These are phyloP conservation scores for Thermoascus crustaceus DNA, from an alignment of 2,329 filamentous ascomycete species.

Conservation along the genomic window DNA sequence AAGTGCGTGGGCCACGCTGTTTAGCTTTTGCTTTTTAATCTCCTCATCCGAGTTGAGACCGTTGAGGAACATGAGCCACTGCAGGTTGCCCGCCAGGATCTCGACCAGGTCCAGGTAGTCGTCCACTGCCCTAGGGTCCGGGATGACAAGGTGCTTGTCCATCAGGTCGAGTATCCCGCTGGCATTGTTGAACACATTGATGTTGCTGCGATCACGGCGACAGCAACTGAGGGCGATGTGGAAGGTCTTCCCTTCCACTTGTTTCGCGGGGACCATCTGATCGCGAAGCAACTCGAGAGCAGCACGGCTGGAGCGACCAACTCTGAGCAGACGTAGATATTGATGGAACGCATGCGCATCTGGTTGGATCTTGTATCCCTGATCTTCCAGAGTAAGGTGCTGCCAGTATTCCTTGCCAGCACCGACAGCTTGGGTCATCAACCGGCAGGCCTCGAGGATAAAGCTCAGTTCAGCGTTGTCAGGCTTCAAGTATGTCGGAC, in stretches of 20 bases:
- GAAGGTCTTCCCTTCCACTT: conserved; percentile 50
- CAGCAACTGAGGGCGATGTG: conserved; percentile 67
- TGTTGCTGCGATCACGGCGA: conserved; percentile 67
- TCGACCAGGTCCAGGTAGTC: conserved; percentile 23
- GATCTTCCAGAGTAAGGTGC: conserved; percentile 48
- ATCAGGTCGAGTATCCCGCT: conserved; percentile 59
- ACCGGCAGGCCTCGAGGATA: conserved; percentile 54
- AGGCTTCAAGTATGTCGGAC: conserved; percentile 35
- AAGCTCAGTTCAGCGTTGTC: conserved; percentile 58
- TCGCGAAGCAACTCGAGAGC: conserved; percentile 51
- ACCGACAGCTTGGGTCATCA: conserved; percentile 51
- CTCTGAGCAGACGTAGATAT: conserved; percentile 59
- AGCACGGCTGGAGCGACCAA: conserved; percentile 57
- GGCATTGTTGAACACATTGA: conserved; percentile 58
- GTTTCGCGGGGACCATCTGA: conserved; percentile 40
- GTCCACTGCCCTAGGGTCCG: conserved; percentile 22
- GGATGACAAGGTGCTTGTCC: conserved; percentile 26
- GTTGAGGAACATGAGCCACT: conserved; percentile 20
- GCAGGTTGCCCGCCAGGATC: conserved; percentile 18
- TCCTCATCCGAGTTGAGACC: conserved; percentile 16
- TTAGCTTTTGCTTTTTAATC: conserved; percentile 10
- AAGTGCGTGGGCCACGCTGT: conserved; percentile 18
- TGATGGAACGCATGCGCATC: conserved; percentile 63
- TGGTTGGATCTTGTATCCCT: conserved; percentile 53
- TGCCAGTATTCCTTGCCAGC: conserved; percentile 73